phyloP scores from a whole-genome alignment of 176 grass and related monocot genomes.

The Carex littledalei region DNA sequence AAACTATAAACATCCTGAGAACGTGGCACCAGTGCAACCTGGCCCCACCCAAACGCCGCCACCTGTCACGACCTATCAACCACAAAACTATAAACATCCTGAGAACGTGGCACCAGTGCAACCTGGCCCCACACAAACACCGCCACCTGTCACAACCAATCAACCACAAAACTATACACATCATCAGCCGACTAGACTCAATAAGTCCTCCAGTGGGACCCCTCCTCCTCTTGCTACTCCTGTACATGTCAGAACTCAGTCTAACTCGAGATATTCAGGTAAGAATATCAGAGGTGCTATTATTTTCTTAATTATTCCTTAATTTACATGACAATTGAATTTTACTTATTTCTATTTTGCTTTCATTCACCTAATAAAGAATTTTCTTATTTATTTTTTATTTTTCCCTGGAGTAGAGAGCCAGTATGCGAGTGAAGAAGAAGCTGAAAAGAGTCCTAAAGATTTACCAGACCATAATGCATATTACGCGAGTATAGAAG shows the following conservation, averaged over 20 bases:
- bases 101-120: neutral
- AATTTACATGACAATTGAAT: neutral
- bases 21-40: neutral
- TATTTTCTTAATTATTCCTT: neutral
- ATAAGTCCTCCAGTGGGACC: neutral
- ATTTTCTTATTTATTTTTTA: neutral
- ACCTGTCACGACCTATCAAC: neutral
- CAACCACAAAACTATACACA: neutral
- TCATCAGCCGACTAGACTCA: neutral
- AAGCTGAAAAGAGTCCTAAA: neutral
- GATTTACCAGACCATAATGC: constrained; percentile 12
- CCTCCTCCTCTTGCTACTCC: neutral
- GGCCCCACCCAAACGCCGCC: neutral
- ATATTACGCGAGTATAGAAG: constrained; percentile 32
- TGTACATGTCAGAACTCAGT: constrained; percentile 5
- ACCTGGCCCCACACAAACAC: neutral
- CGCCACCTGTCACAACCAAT: neutral
- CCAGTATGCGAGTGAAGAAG: constrained; percentile 8
- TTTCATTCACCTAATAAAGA: neutral
- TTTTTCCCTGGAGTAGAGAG: constrained; percentile 1
- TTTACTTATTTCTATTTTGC: neutral
- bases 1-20: neutral
- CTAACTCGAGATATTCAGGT: constrained; percentile 7
- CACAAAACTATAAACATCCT: neutral
- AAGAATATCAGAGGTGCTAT: neutral